Evolutionary conservation across 106 monocot species (phyloP), one percentile per base, ranked within the genome.

Genomic region (Dendrobium chrysotoxum): DNA sequence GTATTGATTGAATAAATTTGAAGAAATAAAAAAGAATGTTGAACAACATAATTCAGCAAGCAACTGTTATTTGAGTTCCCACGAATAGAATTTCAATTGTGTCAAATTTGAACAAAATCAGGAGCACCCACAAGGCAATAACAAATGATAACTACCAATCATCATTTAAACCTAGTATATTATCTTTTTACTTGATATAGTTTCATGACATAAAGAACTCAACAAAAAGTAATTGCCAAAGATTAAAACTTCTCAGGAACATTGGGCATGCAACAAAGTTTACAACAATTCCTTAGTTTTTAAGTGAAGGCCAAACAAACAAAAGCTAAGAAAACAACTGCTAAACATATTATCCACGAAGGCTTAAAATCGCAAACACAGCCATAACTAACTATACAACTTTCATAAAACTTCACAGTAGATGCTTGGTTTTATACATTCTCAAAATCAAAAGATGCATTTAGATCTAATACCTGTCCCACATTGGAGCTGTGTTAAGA

Each of bases 401-500:
- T 42, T 21, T 12, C 30, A 26, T 28, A 64, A 70, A 70, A 15
- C 16, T 35, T 31, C 70, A 70, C 11, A 15, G 0, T 0, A 65
- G 26, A 65, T 6, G 70, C 70, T 70, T 70, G 2, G 35, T 35
- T 11, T 38, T 13, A 70, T 35, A 15, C 70, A 35, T 35, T 35
- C 31, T 35, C 15, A 70, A 70, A 70, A 70, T 31, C 16, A n/a
- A 7, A 68, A 70, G 70, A 70, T 28, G 16, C 4, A 35, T 30
- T 31, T 28, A 35, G 70, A 70, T 70, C 70, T 16, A 55, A 78
- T 88, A 93, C 98, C 95, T 88, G 78, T 98, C 98, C 98, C 98
- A 98, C 90, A 91, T 95, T 18, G 98, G 98, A 55, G 92, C 86
- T 65, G 98, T 92, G 57, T 88, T 87, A 30, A 98, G 85, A 67